These are phyloP conservation scores for Plasmodiophora brassicae DNA, from an alignment of 208 protist genomes.

Conservation along the genomic window DNA sequence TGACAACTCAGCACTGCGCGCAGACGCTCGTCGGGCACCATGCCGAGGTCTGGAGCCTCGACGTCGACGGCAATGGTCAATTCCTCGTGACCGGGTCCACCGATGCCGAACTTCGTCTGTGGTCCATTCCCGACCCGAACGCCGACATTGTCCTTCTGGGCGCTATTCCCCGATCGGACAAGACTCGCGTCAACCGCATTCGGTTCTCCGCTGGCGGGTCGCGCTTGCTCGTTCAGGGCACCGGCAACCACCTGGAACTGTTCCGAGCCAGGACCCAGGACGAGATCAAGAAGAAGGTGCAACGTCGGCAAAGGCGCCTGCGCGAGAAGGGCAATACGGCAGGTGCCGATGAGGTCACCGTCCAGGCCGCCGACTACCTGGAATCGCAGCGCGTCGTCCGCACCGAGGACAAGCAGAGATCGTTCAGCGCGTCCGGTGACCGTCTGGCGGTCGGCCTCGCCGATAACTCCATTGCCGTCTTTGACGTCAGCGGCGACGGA, in stretches of 20 bases:
- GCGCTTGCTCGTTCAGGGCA: conserved; percentile 41
- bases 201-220: conserved; percentile 9
- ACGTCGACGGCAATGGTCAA: conserved; percentile 35
- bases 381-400: neutral
- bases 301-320: conserved; percentile 28
- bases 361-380: neutral
- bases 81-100: conserved; percentile 49
- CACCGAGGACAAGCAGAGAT: neutral
- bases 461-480: neutral
- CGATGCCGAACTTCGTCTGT: conserved; percentile 53
- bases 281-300: conserved; percentile 48
- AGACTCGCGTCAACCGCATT: neutral
- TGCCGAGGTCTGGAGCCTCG: conserved; percentile 60
- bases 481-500: neutral
- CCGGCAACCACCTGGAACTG: conserved; percentile 57
- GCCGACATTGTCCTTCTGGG: neutral
- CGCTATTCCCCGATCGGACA: neutral
- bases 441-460: neutral
- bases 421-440: neutral
- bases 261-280: conserved; percentile 47
- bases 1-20: conserved; percentile 69
- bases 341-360: neutral
- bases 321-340: conserved; percentile 44
- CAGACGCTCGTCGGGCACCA: conserved; percentile 67
- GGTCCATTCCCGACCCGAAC: conserved; percentile 27